A percentile compares a stretch with the other conserved stretches of the same genome.
Evolutionary conservation across 768 basidiomycete genomes (phyloP).

Genomic region (Coprinopsis marcescibilis): DNA sequence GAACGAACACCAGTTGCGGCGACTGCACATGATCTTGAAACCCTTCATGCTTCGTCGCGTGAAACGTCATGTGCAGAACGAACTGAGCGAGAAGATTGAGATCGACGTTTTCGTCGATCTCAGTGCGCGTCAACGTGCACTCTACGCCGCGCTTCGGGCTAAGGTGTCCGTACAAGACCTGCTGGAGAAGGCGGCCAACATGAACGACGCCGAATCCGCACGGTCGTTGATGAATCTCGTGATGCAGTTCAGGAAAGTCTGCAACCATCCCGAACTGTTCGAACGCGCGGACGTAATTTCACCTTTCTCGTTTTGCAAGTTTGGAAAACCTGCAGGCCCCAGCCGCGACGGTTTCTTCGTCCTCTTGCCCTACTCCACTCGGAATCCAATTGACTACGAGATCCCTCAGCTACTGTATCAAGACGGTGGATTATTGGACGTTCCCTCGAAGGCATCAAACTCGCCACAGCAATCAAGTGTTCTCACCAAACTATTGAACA

Average conservation of each 20-base stretch:
- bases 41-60: conserved; percentile 98
- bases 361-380: conserved; percentile 77
- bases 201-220: conserved; percentile 87
- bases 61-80: conserved; percentile 99
- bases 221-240: conserved; percentile 98
- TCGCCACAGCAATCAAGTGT: conserved; percentile 47
- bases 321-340: conserved; percentile 59
- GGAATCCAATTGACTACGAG: conserved; percentile 75
- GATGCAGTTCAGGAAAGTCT: conserved; percentile 99
- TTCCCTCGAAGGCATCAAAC: conserved; percentile 52
- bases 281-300: conserved; percentile 94
- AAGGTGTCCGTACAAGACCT: conserved; percentile 95
- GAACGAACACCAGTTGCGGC: conserved; percentile 91
- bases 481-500: conserved; percentile 70
- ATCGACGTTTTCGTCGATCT: conserved; percentile 92
- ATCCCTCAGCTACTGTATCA: conserved; percentile 74
- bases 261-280: conserved; percentile 98
- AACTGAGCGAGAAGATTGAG: conserved; percentile 99
- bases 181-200: conserved; percentile 85
- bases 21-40: conserved; percentile 97
- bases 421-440: conserved; percentile 66
- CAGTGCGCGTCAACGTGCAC: conserved; percentile 83
- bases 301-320: conserved; percentile 84
- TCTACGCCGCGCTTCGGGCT: conserved; percentile 86
- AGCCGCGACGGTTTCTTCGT: conserved; percentile 85